phyloP scores from a whole-genome alignment of 2,329 filamentous ascomycete genomes.

The Exophiala viscosa region DNA sequence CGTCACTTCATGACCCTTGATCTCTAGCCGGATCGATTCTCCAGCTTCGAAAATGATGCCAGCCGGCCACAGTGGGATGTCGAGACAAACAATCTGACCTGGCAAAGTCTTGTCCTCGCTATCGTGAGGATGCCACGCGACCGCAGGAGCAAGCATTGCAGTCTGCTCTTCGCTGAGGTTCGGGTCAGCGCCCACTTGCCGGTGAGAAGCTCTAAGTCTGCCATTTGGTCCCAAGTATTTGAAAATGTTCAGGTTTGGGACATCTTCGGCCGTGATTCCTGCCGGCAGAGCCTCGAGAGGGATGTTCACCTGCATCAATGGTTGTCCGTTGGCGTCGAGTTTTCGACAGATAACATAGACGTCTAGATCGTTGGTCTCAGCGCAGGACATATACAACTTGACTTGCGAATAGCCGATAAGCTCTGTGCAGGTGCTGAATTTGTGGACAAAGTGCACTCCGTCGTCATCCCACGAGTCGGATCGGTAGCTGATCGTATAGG shows the following conservation, averaged over 20 bases:
- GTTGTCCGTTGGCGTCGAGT: slow-evolving; percentile 40
- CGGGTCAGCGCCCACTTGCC: slow-evolving; percentile 36
- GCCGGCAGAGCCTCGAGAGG: slow-evolving; percentile 36
- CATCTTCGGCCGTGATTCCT: slow-evolving; percentile 29
- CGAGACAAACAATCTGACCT: slow-evolving; percentile 43
- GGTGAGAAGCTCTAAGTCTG: slow-evolving; percentile 45
- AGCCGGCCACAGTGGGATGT: slow-evolving; percentile 49
- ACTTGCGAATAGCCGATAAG: slow-evolving; percentile 48
- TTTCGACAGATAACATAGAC: slow-evolving; percentile 47
- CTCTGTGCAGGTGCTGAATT: slow-evolving; percentile 38
- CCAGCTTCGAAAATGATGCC: slow-evolving; percentile 46
- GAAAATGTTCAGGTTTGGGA: slow-evolving; percentile 38
- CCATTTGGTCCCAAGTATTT: slow-evolving; percentile 44
- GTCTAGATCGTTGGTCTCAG: slow-evolving; percentile 42
- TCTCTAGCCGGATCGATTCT: slow-evolving; percentile 29
- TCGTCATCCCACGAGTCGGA: slow-evolving; percentile 31
- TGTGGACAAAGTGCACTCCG: slow-evolving; percentile 28
- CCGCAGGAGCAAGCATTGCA: slow-evolving; percentile 9
- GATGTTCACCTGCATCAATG: slow-evolving; percentile 43
- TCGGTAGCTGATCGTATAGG: slow-evolving; percentile 31
- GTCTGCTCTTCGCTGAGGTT: slow-evolving; percentile 29
- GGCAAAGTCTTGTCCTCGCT: slow-evolving; percentile 40
- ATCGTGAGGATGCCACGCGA: slow-evolving; percentile 38
- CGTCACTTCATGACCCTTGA: slow-evolving; percentile 19
- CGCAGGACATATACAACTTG: slow-evolving; percentile 45